phyloP scores from a whole-genome alignment of 768 basidiomycete genomes.

The Kwoniella europaea region DNA sequence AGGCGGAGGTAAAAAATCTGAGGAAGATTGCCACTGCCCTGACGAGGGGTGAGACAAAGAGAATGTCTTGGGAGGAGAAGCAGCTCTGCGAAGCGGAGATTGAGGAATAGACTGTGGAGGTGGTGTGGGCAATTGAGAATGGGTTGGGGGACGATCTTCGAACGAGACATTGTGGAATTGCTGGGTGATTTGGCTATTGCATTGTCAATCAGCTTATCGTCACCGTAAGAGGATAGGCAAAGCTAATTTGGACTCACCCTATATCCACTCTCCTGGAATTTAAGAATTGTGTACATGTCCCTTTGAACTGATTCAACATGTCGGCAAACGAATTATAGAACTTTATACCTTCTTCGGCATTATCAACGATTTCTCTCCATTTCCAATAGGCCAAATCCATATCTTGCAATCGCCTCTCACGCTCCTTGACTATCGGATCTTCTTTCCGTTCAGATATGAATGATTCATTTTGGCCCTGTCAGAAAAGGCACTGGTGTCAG shows the following conservation, averaged over 20 bases:
- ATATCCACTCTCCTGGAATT: conserved; percentile 73
- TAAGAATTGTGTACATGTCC: conserved; percentile 76
- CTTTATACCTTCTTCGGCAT: conserved; percentile 89
- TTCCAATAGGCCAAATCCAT: conserved; percentile 85
- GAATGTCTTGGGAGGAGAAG: conserved; percentile 29
- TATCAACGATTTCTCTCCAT: conserved; percentile 79
- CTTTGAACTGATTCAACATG: conserved; percentile 75
- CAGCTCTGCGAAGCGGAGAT: not conserved
- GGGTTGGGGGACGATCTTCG: conserved; percentile 5
- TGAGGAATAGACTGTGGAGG: not conserved
- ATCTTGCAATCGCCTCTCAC: conserved; percentile 79
- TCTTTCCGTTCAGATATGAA: conserved; percentile 79
- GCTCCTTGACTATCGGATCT: conserved; percentile 74
- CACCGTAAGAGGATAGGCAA: no score
- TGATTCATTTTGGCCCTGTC: conserved; percentile 69
- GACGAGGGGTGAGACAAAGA: conserved; percentile 50
- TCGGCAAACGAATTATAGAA: conserved; percentile 87
- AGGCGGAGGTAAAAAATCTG: conserved; percentile 54
- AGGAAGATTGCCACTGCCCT: conserved; percentile 46
- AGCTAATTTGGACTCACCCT: conserved; percentile 63
- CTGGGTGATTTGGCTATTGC: conserved; percentile 26
- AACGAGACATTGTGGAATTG: conserved; percentile 27
- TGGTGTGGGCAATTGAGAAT: conserved; percentile 9
- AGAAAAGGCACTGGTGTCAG: not conserved
- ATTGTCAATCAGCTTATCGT: not conserved